These are phyloP conservation scores for Septoria petroselini DNA, from an alignment of 2,329 filamentous ascomycete species.

Conservation along the genomic window DNA sequence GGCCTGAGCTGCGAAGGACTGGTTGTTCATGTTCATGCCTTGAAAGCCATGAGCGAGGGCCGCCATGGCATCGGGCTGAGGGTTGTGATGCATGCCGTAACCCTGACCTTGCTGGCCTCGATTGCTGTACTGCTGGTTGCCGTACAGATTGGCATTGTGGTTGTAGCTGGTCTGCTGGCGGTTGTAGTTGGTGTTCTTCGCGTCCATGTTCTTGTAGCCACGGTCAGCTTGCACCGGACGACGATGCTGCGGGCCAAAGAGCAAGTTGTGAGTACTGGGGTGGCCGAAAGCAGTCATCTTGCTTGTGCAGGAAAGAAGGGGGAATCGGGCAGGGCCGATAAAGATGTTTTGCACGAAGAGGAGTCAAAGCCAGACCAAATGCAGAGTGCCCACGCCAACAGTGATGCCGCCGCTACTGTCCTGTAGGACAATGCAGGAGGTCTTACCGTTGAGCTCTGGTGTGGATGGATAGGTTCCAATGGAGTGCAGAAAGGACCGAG, in stretches of 20 bases:
- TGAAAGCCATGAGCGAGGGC: conserved; percentile 42
- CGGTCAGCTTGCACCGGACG: conserved; percentile 24
- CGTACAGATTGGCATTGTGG: conserved; percentile 31
- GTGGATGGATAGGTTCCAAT: conserved; percentile 31
- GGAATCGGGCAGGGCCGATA: conserved; percentile 14
- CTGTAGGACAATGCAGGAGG: conserved; percentile 16
- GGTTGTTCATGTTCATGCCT: conserved; percentile 40
- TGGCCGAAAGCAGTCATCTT: conserved; percentile 20
- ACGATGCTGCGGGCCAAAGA: conserved; percentile 23
- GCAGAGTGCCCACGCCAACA: conserved; percentile 14
- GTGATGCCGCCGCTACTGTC: conserved; percentile 14
- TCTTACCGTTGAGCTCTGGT: conserved; percentile 29
- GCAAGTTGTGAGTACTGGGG: conserved; percentile 19
- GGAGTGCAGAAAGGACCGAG: conserved; percentile 18
- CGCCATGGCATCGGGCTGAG: conserved; percentile 35
- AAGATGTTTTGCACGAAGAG: conserved; percentile 13
- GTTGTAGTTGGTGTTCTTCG: conserved; percentile 35
- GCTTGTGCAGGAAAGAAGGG: conserved; percentile 12
- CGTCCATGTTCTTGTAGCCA: conserved; percentile 33
- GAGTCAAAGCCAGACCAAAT: conserved; percentile 17
- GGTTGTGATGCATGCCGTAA: conserved; percentile 38
- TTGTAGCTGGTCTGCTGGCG: conserved; percentile 33
- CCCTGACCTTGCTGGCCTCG: conserved; percentile 33
- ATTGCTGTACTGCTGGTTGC: conserved; percentile 34
- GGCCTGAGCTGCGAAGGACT: conserved; percentile 37